Percentiles rank a stretch among this genome's conserved stretches.
These are phyloP conservation scores for Cutaneotrichosporon sp. DNA, from an alignment of 1,284 basidiomycete species.

Conservation along the genomic window DNA sequence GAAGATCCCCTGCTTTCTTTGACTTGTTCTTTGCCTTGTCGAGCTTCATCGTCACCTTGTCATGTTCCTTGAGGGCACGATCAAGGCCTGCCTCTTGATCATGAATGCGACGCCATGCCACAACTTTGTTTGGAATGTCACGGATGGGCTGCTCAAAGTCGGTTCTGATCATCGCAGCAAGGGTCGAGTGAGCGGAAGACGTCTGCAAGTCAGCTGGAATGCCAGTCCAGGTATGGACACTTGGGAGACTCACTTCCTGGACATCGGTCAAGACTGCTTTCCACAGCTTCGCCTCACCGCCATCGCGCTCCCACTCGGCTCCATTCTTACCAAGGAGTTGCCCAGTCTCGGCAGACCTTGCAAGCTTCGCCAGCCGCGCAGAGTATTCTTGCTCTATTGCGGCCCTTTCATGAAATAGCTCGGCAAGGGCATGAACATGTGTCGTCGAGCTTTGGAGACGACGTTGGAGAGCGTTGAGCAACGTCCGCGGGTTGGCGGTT, in stretches of 20 bases:
- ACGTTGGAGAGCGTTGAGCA: constrained; percentile 33
- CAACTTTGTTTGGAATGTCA: constrained; percentile 40
- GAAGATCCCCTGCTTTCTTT: constrained; percentile 30
- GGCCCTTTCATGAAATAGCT: constrained; percentile 52
- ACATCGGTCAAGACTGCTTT: constrained; percentile 41
- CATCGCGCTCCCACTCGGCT: constrained; percentile 34
- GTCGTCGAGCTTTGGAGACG: constrained; percentile 37
- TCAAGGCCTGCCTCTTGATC: constrained; percentile 44
- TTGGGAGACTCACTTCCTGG: constrained; percentile 33
- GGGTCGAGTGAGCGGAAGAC: constrained; percentile 36
- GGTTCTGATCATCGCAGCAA: constrained; percentile 30
- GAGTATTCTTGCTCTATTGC: constrained; percentile 51
- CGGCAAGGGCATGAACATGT: constrained; percentile 47
- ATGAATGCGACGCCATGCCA: constrained; percentile 36
- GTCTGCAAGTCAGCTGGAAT: constrained; percentile 27
- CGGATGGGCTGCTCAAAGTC: constrained; percentile 43
- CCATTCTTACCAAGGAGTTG: constrained; percentile 32
- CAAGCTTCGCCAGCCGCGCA: constrained; percentile 51
- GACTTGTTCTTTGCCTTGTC: constrained; percentile 45
- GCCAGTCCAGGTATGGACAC: neutral
- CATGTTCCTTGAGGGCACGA: constrained; percentile 44
- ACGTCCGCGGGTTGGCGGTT: constrained; percentile 30
- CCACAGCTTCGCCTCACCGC: constrained; percentile 40
- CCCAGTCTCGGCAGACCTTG: constrained; percentile 41
- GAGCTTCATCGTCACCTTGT: constrained; percentile 40